Evolutionary conservation across 805 yeast genomes (phyloP), one percentile per base, ranked within the genome.

Genomic region (Yueomyces sp.): DNA sequence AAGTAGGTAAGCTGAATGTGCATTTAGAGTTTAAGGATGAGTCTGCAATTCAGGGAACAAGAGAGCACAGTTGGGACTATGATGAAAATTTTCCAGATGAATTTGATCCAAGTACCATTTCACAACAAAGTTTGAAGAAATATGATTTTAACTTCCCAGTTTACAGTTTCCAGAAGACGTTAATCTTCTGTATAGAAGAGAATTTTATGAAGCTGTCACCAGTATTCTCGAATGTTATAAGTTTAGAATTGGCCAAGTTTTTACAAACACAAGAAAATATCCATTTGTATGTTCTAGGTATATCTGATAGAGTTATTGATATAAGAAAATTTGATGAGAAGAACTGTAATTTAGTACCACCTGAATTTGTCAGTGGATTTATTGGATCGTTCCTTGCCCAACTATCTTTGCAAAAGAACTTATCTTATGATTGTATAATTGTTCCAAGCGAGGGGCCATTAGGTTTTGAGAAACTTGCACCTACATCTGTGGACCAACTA

Each of bases 311-410:
- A 44, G 47, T 58, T 6, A 48, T 50, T 26, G 43, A 40, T n/a
- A 26, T 51, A 26, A 59, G 63, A 27, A 47, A 44, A 41, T 48
- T 57, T n/a, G 44, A 52, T 26, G 5, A 52, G 48, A 43, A 68
- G 58, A 28, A 49, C 1, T 45, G 53, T 1, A 32, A 51, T 7
- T 58, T 80, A 43, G 61, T 55, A 26, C 84, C 85, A 1, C 86
- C 85, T 0, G 81, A 75, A 55, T 72, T 73, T 43, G 59, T 79
- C 29, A 74, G 82, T 1, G 84, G 83, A 0, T 68, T 74, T 28
- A 51, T 70, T 6, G 84, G 77, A 2, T n/a, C 64, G 73, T 1
- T 47, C 66, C 4, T 54, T 58, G 26, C 66, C 68, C 45, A 55
- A 47, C 26, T 56, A 32, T 27, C 49, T 32, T 26, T 31, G 31